A percentile compares a stretch with the other conserved stretches of the same genome.
Evolutionary conservation across 2,329 filamentous ascomycete species (phyloP).

Genomic region (Fusarium sp.): DNA sequence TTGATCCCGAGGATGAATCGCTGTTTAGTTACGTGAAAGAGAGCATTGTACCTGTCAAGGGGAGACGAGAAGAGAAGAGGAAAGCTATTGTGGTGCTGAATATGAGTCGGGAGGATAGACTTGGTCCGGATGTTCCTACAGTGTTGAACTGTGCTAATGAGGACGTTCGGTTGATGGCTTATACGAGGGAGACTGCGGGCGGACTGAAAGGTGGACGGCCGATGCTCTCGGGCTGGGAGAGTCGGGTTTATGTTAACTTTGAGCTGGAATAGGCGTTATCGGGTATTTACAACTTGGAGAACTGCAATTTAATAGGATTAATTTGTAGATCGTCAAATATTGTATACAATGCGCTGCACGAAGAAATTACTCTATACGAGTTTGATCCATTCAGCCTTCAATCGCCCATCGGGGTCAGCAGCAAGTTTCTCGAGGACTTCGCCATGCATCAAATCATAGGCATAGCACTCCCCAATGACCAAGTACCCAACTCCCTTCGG

Average conservation of each 20-base stretch:
- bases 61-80: constrained; percentile 28
- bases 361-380: too few relatives aligned
- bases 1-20: constrained; percentile 59
- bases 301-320: rapidly evolving
- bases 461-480: not conserved
- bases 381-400: not conserved
- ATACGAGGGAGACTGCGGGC: constrained; percentile 20
- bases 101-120: constrained; percentile 53
- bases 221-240: constrained; percentile 27
- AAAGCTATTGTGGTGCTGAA: constrained; percentile 56
- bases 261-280: not conserved
- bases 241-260: constrained; percentile 34
- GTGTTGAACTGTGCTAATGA: constrained; percentile 29
- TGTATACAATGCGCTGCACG: too few relatives aligned
- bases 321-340: too few relatives aligned
- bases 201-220: not conserved
- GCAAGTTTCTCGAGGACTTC: not conserved
- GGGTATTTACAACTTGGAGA: rapidly evolving
- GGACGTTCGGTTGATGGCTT: constrained; percentile 39
- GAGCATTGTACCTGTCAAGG: constrained; percentile 29
- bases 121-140: constrained; percentile 35
- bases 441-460: not conserved
- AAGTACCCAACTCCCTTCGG: not conserved
- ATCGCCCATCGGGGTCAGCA: rapidly evolving
- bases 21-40: constrained; percentile 66